Base-by-base conservation (phyloP, 1,284 basidiomycete species). In the Veloporphyrellus conicus region DNA sequence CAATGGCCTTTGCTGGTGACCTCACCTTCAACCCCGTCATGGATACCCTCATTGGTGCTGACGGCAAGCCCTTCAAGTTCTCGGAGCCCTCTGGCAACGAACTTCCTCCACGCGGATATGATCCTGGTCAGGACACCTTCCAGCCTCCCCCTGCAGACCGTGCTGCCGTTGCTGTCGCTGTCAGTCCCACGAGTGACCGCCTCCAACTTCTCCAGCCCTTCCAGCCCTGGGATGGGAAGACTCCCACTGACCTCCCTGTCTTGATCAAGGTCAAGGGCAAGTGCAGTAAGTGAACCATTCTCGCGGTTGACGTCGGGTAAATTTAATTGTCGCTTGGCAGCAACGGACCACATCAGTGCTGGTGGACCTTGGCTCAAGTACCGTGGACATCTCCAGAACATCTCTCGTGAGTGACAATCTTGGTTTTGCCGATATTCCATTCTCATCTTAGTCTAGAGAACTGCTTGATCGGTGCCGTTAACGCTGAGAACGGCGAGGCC, bases 301-400 rank as follows among this genome's bases (percentile, higher is more conserved):
- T 28, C 2, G 15, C 47, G 20, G n/a, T 25, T 41, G 38, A 23
- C 36, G 11, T 43, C 16, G n/a, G 28, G 27, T 23, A n/a, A 11
- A 23, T 23, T 23, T 39, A 18, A 47, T 28, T 23, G 16, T 52
- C 10, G 32, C 33, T 28, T 39, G 36, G 38, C 20, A 82, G 79
- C 88, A 33, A 90, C 88, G 55, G 88, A 92, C 66, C 87, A 90
- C 68, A 91, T 96, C 69, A 90, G 87, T 54, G 92, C 93, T 68
- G 95, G 93, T 77, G 95, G 95, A 50, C 95, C 95, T 38, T 99
- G 95, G 95, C 82, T 98, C 74, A 97, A 97, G 76, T 98, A 94
- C 81, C 91, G 95, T 78, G 95, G 95, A 58, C 95, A 98, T 73
- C 84, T 99, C 63, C 82, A 96, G 72, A 98, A 99, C 82, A 99